phyloP scores from a whole-genome alignment of 306 rosid genomes.

The Psophocarpus tetragonolobus region DNA sequence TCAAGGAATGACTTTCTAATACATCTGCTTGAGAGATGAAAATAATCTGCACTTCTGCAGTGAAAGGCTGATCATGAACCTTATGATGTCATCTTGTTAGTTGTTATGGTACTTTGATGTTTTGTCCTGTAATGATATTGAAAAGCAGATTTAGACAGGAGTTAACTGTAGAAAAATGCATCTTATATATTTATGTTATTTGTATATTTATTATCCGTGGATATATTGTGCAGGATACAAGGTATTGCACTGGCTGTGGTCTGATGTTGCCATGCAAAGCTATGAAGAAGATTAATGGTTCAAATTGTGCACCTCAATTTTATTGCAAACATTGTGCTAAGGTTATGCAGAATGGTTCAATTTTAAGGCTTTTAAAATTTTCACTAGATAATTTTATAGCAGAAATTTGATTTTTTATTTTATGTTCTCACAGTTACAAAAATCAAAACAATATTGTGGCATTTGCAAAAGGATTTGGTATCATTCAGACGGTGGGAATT shows the following conservation, averaged over 20 bases:
- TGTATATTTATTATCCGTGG: constrained; percentile 33
- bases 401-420: constrained; percentile 16
- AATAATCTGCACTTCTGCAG: background rate
- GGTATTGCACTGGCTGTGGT: constrained; percentile 80
- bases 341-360: constrained; percentile 48
- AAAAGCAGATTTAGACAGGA: constrained; percentile 35
- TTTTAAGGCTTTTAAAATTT: constrained; percentile 9
- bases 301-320: constrained; percentile 46
- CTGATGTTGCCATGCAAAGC: constrained; percentile 55
- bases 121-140: background rate
- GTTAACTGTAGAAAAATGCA: background rate
- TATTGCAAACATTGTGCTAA: constrained; percentile 81
- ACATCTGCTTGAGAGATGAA: background rate
- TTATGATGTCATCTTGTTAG: constrained; percentile 39
- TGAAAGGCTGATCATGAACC: constrained; percentile 17
- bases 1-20: background rate
- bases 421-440: constrained; percentile 58
- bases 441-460: constrained; percentile 96
- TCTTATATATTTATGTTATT: constrained; percentile 16
- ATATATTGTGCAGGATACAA: constrained; percentile 62
- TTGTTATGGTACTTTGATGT: constrained; percentile 16
- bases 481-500: constrained; percentile 91
- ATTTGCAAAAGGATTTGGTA: constrained; percentile 95
- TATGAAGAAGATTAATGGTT: constrained; percentile 63
- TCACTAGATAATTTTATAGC: constrained; percentile 6